Evolutionary conservation across 2,329 filamentous ascomycete species (phyloP), one percentile per base, ranked within the genome.

Genomic region (Thielaviopsis euricoi): DNA sequence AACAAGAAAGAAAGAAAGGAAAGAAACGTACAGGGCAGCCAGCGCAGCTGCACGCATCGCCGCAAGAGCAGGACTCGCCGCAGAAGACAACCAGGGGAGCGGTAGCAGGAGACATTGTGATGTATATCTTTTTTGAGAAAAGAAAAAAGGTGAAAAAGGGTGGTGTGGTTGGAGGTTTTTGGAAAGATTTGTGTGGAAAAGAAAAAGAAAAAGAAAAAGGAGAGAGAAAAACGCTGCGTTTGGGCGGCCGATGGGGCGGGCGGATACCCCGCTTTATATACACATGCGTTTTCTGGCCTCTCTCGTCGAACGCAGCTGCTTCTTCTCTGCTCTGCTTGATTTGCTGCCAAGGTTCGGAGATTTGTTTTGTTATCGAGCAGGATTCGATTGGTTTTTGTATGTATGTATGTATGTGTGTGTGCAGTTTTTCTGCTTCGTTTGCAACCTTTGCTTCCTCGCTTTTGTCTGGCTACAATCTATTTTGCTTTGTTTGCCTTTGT

Each of bases 51-150:
- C 72, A 74, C 67, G 62, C 49, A 29, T 66, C 64, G 64, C 72
- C 72, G 66, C 72, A 74, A 65, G 65, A 64, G 65, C 72, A 74
- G 56, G 68, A 64, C 63, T 71, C 72, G 61, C 70, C 68, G 55
- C 67, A 63, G 63, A 70, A 64, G 62, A 72, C 74, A 64, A 71
- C 71, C 63, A 71, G 74, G 25, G 25, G 25, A 9, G 25, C 25
- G 25, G 25, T 26, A 26, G 25, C 25, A 64, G 67, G 70, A 65
- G 66, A 66, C 72, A 74, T 74, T 63, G 61, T 73, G 66, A 67
- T n/a, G n/a, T n/a, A 61, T 51, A 52, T 54, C 61, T 60, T 53
- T 52, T 57, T 53, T 50, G 22, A 10, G 29, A 26, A 29, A n/a
- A n/a, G n/a, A n/a, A n/a, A n/a, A n/a, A n/a, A n/a, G n/a, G n/a